These are phyloP conservation scores for Oropetium thomaeum DNA, from an alignment of 176 grass and related monocot genomes.

Conservation along the genomic window DNA sequence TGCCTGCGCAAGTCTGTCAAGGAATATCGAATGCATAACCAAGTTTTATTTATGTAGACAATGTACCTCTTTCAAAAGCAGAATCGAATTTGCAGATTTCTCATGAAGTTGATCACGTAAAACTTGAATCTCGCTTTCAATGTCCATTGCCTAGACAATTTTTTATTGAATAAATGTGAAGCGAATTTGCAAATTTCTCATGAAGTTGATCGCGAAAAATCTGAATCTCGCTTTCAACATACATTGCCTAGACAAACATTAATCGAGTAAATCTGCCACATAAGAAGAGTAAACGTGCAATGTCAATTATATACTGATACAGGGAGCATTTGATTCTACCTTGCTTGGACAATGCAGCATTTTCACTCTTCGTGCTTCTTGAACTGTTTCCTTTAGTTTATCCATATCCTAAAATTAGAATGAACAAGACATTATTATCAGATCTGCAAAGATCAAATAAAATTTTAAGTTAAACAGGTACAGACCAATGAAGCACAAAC, in stretches of 20 bases:
- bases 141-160: slow-evolving; percentile 69
- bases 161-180: slow-evolving; percentile 20
- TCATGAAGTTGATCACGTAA: slow-evolving; percentile 59
- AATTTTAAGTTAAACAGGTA: slow-evolving; percentile 2
- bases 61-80: slow-evolving; percentile 66
- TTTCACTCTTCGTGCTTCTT: slow-evolving; percentile 80
- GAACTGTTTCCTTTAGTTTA: slow-evolving; percentile 56
- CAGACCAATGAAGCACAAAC: slow-evolving; percentile 2
- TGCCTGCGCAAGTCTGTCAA: background rate
- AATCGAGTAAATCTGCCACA: background rate
- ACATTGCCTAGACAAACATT: slow-evolving; percentile 72
- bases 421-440: slow-evolving; percentile 3
- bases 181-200: slow-evolving; percentile 53
- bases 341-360: slow-evolving; percentile 88
- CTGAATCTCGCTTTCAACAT: slow-evolving; percentile 66
- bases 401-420: slow-evolving; percentile 48
- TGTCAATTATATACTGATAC: background rate
- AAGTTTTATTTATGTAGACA: background rate
- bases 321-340: slow-evolving; percentile 34
- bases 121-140: slow-evolving; percentile 64
- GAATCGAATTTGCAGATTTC: slow-evolving; percentile 49
- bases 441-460: slow-evolving; percentile 17
- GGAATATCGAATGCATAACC: background rate
- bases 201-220: slow-evolving; percentile 54
- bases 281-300: background rate